Conservation (phyloP, 768 basidiomycete genomes). For the Lactarius hengduanensis region DNA sequence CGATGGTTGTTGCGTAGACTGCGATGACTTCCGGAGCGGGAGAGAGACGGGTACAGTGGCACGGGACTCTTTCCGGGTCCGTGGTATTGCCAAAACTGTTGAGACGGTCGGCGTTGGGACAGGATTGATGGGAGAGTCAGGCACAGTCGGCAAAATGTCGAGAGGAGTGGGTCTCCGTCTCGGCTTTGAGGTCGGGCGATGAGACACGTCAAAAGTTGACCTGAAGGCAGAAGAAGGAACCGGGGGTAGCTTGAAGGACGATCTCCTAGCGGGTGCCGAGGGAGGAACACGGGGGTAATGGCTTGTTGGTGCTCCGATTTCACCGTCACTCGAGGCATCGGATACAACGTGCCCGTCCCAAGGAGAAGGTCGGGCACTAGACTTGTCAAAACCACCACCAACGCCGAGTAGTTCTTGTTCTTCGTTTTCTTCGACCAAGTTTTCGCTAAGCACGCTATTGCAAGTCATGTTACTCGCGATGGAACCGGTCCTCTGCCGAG, state of each 20-base stretch:
- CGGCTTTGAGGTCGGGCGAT: slow-evolving; percentile 39
- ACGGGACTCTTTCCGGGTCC: slow-evolving; percentile 52
- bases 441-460: slow-evolving; percentile 72
- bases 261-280: slow-evolving; percentile 24
- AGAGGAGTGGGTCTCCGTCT: slow-evolving; percentile 65
- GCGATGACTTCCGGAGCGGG: slow-evolving; percentile 40
- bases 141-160: slow-evolving; percentile 64
- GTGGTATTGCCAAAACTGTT: slow-evolving; percentile 32
- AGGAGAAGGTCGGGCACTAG: slow-evolving; percentile 36
- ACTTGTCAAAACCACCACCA: slow-evolving; percentile 58
- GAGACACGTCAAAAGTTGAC: slow-evolving; percentile 48
- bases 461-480: slow-evolving; percentile 67
- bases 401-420: slow-evolving; percentile 68
- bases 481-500: slow-evolving; percentile 71
- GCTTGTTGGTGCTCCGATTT: slow-evolving; percentile 7
- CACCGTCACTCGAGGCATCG: slow-evolving; percentile 33
- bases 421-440: slow-evolving; percentile 81
- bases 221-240: slow-evolving; percentile 50
- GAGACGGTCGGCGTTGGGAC: slow-evolving; percentile 42
- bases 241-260: slow-evolving; percentile 31
- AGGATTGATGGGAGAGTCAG: slow-evolving; percentile 63
- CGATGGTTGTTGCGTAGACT: slow-evolving; percentile 29
- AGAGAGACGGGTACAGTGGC: slow-evolving; percentile 58
- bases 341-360: slow-evolving; percentile 36
- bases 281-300: slow-evolving; percentile 17